phyloP scores from a whole-genome alignment of 2,329 filamentous ascomycete species.

The Periglandula ipomoeae region DNA sequence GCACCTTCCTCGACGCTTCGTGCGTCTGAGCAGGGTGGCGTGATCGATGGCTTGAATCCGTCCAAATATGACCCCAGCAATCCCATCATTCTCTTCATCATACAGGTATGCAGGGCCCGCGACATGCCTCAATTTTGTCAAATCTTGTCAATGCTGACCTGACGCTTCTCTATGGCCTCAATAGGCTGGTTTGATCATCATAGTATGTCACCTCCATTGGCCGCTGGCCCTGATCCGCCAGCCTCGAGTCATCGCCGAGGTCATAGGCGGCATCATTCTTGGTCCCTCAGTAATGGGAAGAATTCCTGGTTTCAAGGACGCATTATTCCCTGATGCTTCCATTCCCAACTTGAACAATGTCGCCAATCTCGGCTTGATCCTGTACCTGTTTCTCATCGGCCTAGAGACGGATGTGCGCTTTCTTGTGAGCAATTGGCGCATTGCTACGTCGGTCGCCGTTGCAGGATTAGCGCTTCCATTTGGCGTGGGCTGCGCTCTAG shows the following conservation, averaged over 20 bases:
- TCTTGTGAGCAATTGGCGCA: slow-evolving; percentile 69
- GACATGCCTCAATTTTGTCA: background rate
- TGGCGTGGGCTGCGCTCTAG: slow-evolving; percentile 69
- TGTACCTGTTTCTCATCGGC: slow-evolving; percentile 83
- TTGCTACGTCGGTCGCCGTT: slow-evolving; percentile 67
- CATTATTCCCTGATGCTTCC: slow-evolving; percentile 69
- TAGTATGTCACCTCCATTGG: slow-evolving; percentile 51
- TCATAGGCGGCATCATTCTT: slow-evolving; percentile 74
- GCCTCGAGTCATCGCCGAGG: slow-evolving; percentile 75
- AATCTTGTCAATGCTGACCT: background rate
- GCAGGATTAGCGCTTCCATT: slow-evolving; percentile 79
- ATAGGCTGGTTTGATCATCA: slow-evolving; percentile 35
- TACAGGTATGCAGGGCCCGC: slow-evolving; percentile 42
- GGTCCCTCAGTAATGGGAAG: slow-evolving; percentile 83
- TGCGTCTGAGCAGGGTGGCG: slow-evolving; percentile 42
- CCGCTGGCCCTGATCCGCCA: slow-evolving; percentile 70
- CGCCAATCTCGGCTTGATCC: slow-evolving; percentile 72
- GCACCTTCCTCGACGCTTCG: slow-evolving; percentile 20
- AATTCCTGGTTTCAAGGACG: slow-evolving; percentile 65
- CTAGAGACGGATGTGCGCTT: slow-evolving; percentile 78
- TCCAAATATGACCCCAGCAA: slow-evolving; percentile 59
- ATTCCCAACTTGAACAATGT: slow-evolving; percentile 69
- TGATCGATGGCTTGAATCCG: slow-evolving; percentile 64
- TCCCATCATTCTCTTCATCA: slow-evolving; percentile 67
- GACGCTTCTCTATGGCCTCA: background rate